Base-by-base conservation (phyloP, 192 early-diverging fungal species). In the Umbelopsis isabellina region DNA sequence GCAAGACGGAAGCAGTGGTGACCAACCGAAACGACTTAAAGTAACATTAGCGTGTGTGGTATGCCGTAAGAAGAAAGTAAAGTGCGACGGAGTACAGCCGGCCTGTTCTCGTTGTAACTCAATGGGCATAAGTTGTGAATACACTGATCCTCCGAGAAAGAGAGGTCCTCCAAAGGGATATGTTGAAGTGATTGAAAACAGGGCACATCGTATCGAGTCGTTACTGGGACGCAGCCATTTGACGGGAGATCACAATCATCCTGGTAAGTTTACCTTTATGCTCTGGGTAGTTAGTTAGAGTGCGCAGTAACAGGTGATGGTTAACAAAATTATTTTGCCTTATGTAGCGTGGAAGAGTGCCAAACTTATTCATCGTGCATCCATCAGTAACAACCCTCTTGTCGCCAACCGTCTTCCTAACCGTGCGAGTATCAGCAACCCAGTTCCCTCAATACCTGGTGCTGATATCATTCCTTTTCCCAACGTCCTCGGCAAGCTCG, bases 101-200 rank as follows among this genome's bases (percentile, higher is more conserved):
- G 33, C 47, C 23, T 95, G 93, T 61, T 88, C 86, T 23, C 87
- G 91, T 81, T 95, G 93, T 69, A 80, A 77, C 65, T 83, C 86
- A n/a, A 83, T 89, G 50, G 85, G 84, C 41, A 73, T 73, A 49
- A 70, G 74, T 20, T 95, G 93, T 45, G 65, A 79, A 69, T 79
- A 75, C 67, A 52, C 66, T 18, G 73, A 74, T 12, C 68, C 71
- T n/a, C 68, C 68, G 2, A 67, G 66, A 65, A 75, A 93, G 74
- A 79, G 93, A 53, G 93, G 93, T 5, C 93, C 93, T 22, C 90
- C 91, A 20, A 93, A 92, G 71, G 91, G 91, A 22, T 91, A 93
- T 75, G 91, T 95, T 20, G 93, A 93, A 53, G 86, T 85, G 5
- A 88, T 95, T 16, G 92, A 93, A 61, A 88, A 81, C 68, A 81